Evolutionary conservation across 2,329 filamentous ascomycete species (phyloP).

Genomic region (Scedosporium dehoogii): DNA sequence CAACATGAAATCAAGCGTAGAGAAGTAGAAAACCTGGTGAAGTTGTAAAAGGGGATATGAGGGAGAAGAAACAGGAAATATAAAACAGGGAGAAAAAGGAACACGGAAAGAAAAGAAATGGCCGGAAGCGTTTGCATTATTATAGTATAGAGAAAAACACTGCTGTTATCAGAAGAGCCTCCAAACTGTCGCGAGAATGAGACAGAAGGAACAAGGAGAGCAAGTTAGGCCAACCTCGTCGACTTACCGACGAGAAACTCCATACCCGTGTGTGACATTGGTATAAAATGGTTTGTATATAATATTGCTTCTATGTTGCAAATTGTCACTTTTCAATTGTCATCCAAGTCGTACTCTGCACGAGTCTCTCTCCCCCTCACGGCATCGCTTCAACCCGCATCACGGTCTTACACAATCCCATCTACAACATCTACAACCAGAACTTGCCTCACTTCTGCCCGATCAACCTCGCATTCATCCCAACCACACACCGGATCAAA

Average conservation of each 20-base stretch:
- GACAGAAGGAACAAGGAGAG: too few relatives aligned
- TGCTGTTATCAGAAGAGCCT: not conserved
- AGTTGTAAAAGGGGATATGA: not conserved
- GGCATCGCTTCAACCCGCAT: not conserved
- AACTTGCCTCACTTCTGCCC: conserved; percentile 21
- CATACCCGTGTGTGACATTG: too few relatives aligned
- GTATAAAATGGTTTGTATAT: too few relatives aligned
- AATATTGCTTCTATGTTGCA: too few relatives aligned
- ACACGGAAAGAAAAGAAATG: not conserved
- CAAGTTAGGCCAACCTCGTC: too few relatives aligned
- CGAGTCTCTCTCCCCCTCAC: too few relatives aligned
- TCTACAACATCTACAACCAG: too few relatives aligned
- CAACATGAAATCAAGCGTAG: not conserved
- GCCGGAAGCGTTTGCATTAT: not conserved
- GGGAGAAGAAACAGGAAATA: not conserved
- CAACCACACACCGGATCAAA: conserved; percentile 74
- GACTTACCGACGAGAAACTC: too few relatives aligned
- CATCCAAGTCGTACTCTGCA: too few relatives aligned
- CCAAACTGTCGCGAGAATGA: too few relatives aligned
- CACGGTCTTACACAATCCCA: not conserved
- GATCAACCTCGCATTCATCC: conserved; percentile 70
- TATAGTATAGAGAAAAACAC: not conserved
- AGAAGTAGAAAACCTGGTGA: not conserved
- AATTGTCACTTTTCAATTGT: too few relatives aligned
- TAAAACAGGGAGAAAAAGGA: not conserved